Conservation (phyloP, 495 filamentous ascomycete genomes). For the Talaromyces wortmannii region DNA sequence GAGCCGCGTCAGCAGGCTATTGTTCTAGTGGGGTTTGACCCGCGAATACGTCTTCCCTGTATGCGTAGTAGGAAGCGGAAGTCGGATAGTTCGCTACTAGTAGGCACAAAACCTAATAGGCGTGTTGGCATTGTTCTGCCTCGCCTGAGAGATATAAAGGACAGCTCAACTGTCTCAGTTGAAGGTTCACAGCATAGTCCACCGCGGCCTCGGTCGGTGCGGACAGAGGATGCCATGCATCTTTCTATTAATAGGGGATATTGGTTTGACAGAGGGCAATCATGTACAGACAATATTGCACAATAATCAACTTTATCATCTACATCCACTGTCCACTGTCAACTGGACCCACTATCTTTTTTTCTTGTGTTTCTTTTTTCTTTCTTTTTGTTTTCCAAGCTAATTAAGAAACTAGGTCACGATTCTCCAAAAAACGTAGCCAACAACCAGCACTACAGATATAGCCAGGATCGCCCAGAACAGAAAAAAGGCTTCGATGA, state of each 20-base stretch:
- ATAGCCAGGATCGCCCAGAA: not conserved
- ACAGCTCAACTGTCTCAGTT: constrained; percentile 8
- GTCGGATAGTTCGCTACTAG: not conserved
- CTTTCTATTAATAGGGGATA: constrained; percentile 28
- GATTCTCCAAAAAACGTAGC: no score
- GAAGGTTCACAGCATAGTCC: constrained; percentile 2
- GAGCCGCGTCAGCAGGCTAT: constrained; percentile 35
- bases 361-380: no score
- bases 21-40: constrained; percentile 60
- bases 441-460: no score
- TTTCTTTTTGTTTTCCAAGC: no score
- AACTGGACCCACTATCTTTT: no score
- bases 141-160: not conserved
- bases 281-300: not conserved
- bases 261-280: constrained; percentile 15
- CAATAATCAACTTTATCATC: no score
- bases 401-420: no score
- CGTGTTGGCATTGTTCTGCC: constrained; percentile 11
- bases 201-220: constrained; percentile 5
- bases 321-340: no score
- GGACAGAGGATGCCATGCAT: constrained; percentile 26
- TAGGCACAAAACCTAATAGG: not conserved
- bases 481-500: not conserved
- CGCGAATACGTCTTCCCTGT: constrained; percentile 34
- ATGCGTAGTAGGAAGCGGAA: constrained; percentile 7